Percentiles rank a stretch among this genome's conserved stretches.
phyloP scores from a whole-genome alignment of 805 yeast genomes.

The Blastobotrys muscicola region DNA sequence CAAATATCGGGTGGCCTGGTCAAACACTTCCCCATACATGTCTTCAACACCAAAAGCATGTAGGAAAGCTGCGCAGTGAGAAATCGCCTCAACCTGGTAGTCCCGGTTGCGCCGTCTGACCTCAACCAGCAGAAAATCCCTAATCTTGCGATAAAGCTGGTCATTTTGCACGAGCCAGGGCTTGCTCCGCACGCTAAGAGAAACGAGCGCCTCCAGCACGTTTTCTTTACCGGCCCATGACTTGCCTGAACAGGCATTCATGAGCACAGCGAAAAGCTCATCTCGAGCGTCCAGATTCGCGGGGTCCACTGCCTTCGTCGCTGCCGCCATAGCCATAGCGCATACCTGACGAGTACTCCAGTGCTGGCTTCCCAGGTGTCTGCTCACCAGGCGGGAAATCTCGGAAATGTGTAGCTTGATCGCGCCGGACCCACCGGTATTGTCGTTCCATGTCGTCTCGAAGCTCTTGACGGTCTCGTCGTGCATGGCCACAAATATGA shows the following conservation, averaged over 20 bases:
- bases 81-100: slow-evolving; percentile 51
- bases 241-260: slow-evolving; percentile 62
- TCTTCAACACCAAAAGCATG: slow-evolving; percentile 27
- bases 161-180: slow-evolving; percentile 23
- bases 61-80: slow-evolving; percentile 43
- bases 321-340: slow-evolving; percentile 37
- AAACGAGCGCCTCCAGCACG: slow-evolving; percentile 60
- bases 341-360: slow-evolving; percentile 60
- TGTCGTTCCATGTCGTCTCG: slow-evolving; percentile 66
- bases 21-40: slow-evolving; percentile 29
- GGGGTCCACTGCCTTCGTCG: slow-evolving; percentile 17
- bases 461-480: slow-evolving; percentile 48
- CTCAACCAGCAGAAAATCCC: slow-evolving; percentile 45
- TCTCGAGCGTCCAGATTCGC: slow-evolving; percentile 9
- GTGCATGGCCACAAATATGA: slow-evolving; percentile 68
- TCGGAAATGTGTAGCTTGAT: slow-evolving; percentile 61
- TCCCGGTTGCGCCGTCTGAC: slow-evolving; percentile 54
- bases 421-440: slow-evolving; percentile 65
- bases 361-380: slow-evolving; percentile 45
- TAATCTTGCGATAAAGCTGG: slow-evolving; percentile 31
- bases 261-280: slow-evolving; percentile 41
- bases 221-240: slow-evolving; percentile 85
- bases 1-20: slow-evolving; percentile 26
- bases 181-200: slow-evolving; percentile 41
- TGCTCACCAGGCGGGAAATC: slow-evolving; percentile 44